Evolutionary conservation across 768 basidiomycete species (phyloP).

Genomic region (Leucogyrophana mollusca): DNA sequence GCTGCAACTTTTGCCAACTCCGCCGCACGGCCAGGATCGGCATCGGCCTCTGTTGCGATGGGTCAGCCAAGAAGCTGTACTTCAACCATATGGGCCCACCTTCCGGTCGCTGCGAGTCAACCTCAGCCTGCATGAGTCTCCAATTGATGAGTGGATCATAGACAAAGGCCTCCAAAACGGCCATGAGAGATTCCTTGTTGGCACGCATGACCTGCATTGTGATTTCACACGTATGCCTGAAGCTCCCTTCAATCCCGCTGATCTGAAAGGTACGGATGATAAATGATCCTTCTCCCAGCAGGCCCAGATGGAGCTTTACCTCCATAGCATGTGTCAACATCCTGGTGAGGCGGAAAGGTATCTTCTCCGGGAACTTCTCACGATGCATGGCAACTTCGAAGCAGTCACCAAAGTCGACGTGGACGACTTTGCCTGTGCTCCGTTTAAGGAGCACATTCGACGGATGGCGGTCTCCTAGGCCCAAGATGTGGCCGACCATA

Average conservation of each 20-base stretch:
- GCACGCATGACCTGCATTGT: constrained; percentile 95
- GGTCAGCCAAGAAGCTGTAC: constrained; percentile 4
- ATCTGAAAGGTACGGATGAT: constrained; percentile 52
- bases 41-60: constrained; percentile 36
- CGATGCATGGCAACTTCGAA: constrained; percentile 98
- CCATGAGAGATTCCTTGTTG: constrained; percentile 99
- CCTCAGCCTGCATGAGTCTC: constrained; percentile 87
- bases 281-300: background rate
- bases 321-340: constrained; percentile 99
- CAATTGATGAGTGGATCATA: constrained; percentile 98
- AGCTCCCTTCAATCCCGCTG: constrained; percentile 97
- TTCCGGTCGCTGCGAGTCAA: constrained; percentile 67
- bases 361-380: constrained; percentile 98
- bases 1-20: constrained; percentile 68
- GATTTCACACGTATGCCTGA: constrained; percentile 92
- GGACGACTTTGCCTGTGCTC: constrained; percentile 90
- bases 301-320: constrained; percentile 44
- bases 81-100: constrained; percentile 39
- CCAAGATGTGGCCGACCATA: constrained; percentile 98
- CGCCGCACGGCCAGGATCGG: constrained; percentile 51
- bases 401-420: constrained; percentile 97
- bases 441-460: constrained; percentile 92
- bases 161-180: constrained; percentile 97
- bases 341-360: constrained; percentile 95
- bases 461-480: constrained; percentile 96